Base-by-base conservation (phyloP, 768 basidiomycete species). In the Mycena haematopus region DNA sequence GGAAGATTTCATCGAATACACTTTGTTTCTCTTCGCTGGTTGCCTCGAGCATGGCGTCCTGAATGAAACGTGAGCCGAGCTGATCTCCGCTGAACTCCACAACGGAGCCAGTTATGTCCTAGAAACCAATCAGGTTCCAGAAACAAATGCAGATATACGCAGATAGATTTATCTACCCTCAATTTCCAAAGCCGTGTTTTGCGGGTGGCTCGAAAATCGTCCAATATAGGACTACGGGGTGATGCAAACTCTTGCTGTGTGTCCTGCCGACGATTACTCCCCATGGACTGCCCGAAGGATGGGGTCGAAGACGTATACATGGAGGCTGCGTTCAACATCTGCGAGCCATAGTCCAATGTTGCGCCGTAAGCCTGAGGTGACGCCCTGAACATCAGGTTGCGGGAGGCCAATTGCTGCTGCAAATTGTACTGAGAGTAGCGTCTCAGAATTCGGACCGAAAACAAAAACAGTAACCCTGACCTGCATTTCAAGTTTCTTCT, bases 61-160 rank as follows among this genome's bases (percentile, higher is more conserved):
- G 96, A 63, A 99, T 95, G 75, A 98, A 95, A 10, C 96, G 87
- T n/a, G 95, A 97, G n/a, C 95, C 96, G 65, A 96, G 92, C 72
- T 97, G 96, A 75, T 99, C 96, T 15, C 87, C 86, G 60, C 92
- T 90, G 73, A 99, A 99, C 74, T 98, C 96, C 42, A 92, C 89
- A 57, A 96, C 75, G 73, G 91, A 85, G 9, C 93, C 93, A 47
- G 83, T 81, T 65, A 99, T 89, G 69, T 96, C 94, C 96, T 98
- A 68, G 21, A 52, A 15, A 52, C 24, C 6, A 19, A 57, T 71
- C 33, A 29, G 40, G 27, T 36, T 51, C 11, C 10, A 19, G 19
- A n/a, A 56, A 21, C 24, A 56, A 25, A 46, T 14, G 51, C 25
- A 47, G 40, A 13, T 40, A 4, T 45, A 58, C 36, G 13, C 36